phyloP scores from a whole-genome alignment of 2,329 filamentous ascomycete species.

The Hypoxylon sp. region DNA sequence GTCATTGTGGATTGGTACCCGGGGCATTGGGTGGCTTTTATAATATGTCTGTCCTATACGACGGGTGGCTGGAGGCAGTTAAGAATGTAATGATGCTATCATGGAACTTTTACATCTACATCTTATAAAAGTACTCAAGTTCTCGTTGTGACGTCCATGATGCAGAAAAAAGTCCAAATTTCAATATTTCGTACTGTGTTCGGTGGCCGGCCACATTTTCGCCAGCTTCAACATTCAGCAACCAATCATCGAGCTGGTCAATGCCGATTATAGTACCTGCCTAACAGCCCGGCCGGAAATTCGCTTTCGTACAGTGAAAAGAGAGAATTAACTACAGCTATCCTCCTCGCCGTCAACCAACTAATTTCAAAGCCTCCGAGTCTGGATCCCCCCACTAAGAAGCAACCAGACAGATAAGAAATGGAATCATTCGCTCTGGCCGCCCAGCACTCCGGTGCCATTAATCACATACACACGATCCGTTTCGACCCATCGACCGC shows the following conservation, averaged over 20 bases:
- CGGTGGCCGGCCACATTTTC: neutral
- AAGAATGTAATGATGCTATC: constrained; percentile 35
- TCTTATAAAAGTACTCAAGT: neutral
- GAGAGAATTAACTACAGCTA: neutral
- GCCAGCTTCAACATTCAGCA: constrained; percentile 2
- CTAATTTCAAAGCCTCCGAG: neutral
- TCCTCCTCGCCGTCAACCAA: neutral
- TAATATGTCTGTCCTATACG: constrained; percentile 4
- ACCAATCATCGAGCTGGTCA: neutral
- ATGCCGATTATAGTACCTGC: neutral
- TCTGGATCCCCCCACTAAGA: neutral
- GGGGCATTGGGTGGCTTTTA: constrained; percentile 30
- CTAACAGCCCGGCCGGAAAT: neutral
- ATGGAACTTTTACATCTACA: neutral
- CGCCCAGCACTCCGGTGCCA: constrained; percentile 51
- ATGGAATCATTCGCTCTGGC: constrained; percentile 54
- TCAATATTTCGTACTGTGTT: constrained; percentile 2
- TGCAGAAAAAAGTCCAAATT: constrained; percentile 17
- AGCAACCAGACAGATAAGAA: constrained; percentile 7
- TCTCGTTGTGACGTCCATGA: constrained; percentile 1
- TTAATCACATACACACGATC: constrained; percentile 51
- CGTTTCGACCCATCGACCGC: constrained; percentile 47
- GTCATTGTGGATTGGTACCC: constrained; percentile 24
- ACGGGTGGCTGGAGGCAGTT: constrained; percentile 17
- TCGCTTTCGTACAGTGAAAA: neutral